Percentiles rank a stretch among this genome's conserved stretches.
Conservation (phyloP, 2,329 filamentous ascomycete species). For the Botryotinia globosa region DNA sequence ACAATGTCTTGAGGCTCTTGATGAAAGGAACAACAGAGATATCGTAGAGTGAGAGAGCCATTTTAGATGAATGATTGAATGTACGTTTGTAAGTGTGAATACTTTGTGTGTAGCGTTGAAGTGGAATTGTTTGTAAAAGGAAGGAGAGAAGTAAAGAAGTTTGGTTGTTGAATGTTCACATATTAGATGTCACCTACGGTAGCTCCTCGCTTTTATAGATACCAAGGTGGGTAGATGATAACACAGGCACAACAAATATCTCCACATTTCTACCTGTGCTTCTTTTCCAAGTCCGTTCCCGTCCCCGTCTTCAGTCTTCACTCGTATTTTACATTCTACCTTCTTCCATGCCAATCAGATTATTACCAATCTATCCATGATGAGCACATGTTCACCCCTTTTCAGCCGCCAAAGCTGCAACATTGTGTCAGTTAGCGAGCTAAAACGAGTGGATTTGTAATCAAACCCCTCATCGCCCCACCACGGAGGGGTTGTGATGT, state of each 20-base stretch:
- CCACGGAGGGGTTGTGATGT: neutral
- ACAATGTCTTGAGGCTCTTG: slow-evolving; percentile 5
- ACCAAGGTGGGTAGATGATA: neutral
- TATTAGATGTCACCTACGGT: neutral
- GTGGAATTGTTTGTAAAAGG: neutral
- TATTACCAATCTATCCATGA: neutral
- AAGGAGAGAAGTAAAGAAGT: neutral
- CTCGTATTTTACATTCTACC: neutral
- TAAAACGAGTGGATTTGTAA: neutral
- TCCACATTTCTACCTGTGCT: neutral
- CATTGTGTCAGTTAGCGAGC: neutral
- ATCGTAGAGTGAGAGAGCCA: slow-evolving; percentile 18
- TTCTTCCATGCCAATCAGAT: neutral
- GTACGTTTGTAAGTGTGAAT: neutral
- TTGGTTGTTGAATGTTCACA: neutral
- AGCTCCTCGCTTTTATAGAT: neutral
- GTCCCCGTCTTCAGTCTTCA: neutral
- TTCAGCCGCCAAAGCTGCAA: neutral
- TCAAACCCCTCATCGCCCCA: neutral
- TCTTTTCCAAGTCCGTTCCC: neutral
- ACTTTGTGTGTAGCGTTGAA: neutral
- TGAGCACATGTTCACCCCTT: neutral
- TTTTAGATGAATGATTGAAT: neutral
- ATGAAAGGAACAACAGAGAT: slow-evolving; percentile 3
- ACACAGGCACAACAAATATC: neutral